Base-by-base conservation (phyloP, 2,329 filamentous ascomycete genomes). In the Hypoxylon sp. region DNA sequence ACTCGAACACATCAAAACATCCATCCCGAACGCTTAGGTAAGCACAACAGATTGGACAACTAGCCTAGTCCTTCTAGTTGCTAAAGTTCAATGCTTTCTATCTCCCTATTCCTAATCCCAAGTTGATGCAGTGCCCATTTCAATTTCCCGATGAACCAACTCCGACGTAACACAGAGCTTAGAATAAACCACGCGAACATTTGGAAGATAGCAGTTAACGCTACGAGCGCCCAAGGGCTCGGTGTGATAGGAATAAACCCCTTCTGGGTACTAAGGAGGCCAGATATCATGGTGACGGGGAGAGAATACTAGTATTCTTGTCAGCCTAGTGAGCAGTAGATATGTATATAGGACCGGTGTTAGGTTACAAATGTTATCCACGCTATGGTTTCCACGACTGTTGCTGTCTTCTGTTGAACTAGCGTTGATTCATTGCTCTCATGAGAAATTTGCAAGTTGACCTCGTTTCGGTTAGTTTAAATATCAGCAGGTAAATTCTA, bases 301-400 rank as follows among this genome's bases (percentile, higher is more conserved):
- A 59, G 33, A 11, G 22, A 46, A 8, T 39, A 22, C 55, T 59
- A 24, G n/a, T 4, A 17, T 11, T 10, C 11, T 11, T 14, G 14
- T 46, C 17, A 59, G 55, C 6, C 19, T 10, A 44, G 3, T 19
- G 8, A 44, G 39, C 9, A 22, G 2, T 3, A 19, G 8, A 19
- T 14, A 29, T 13, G 14, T n/a, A n/a, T 14, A 22, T 10, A 31
- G 9, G 5, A 39, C 13, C 9, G 8, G 44, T 24, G 22, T 19
- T 14, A 6, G 44, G 14, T 47, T 63, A 70, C 68, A 61, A 70
- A 68, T 39, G 68, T 65, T 10, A 66, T 68, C 65, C 62, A 63
- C 3, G 65, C 63, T 9, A 70, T 42, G 4, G 61, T 24, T 9
- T 57, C 53, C 1, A 68, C 24, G 11, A 66, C 62, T 24, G 44